Percentiles rank a stretch among this genome's conserved stretches.
These are phyloP conservation scores for Trebouxia sp. DNA, from an alignment of 139 green algal species.

Conservation along the genomic window DNA sequence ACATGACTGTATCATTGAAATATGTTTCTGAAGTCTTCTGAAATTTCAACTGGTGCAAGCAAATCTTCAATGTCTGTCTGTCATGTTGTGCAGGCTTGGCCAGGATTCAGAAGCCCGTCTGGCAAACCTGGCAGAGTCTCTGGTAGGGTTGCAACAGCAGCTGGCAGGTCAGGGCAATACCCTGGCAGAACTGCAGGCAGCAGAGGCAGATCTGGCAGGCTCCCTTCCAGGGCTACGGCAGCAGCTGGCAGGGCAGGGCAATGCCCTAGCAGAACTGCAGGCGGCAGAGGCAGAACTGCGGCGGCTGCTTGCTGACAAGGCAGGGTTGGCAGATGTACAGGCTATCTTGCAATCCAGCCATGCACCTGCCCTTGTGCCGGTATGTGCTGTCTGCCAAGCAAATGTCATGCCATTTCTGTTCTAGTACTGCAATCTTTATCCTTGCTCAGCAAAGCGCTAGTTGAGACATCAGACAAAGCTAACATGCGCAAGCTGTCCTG, in stretches of 20 bases:
- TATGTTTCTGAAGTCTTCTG: too few species aligned
- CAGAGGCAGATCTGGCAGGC: conserved; percentile 4
- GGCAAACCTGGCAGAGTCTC: not conserved
- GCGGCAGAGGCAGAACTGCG: conserved; percentile 8
- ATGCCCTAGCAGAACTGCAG: not conserved
- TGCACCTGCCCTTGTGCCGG: conserved; percentile 4
- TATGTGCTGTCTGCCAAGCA: too few species aligned
- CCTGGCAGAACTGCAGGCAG: not conserved
- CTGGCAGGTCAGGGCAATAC: not conserved
- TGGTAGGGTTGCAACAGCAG: not conserved
- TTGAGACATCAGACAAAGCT: too few species aligned
- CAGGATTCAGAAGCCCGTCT: not conserved
- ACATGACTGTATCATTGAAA: too few species aligned
- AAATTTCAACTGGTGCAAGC: too few species aligned
- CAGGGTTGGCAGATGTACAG: not conserved
- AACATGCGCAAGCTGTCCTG: too few species aligned
- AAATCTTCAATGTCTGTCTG: too few species aligned
- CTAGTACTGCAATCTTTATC: too few species aligned
- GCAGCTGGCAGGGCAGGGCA: not conserved
- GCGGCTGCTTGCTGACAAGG: conserved; percentile 12
- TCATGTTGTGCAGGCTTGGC: too few species aligned
- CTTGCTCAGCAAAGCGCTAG: too few species aligned
- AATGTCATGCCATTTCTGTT: too few species aligned
- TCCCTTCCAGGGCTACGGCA: not conserved
- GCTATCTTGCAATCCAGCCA: not conserved